Base-by-base conservation (phyloP, 2,329 filamentous ascomycete species). In the Talaromyces funiculosus region DNA sequence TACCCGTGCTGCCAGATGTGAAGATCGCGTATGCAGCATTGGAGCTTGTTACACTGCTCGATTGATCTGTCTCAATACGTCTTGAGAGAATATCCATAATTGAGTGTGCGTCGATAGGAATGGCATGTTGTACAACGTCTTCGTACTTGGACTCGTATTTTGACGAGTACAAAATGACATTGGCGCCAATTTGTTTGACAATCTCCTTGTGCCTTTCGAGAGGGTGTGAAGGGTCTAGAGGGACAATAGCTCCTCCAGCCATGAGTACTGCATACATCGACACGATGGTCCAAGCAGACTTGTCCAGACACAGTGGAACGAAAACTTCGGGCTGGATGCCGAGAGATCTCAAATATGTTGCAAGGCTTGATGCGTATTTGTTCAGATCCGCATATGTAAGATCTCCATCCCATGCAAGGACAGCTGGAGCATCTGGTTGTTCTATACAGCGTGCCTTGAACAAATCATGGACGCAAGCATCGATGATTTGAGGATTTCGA, bases 11-110 rank as follows among this genome's bases (percentile, higher is more conserved):
- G 0, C 82, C 82, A 9, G 81, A 81, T 1, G 81, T 82, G 65
- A 88, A 85, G 14, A 89, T 80, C 2, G 86, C 78, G 67, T 86
- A 89, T 3, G 86, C 72, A 2, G 85, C 65, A 37, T 62, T 43
- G 14, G 68, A 66, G 1, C 70, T 65, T 0, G 61, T 63, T 16
- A 66, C 64, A 1, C 57, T 53, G 16, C 53, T 43, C 3, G 61
- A 42, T 18, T 64, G 66, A 12, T 68, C 57, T 5, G 65, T 64
- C 4, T 64, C 64, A 45, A 68, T n/a, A 3, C 4, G 14, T 31
- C 29, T 55, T 14, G 42, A 37, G n/a, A 24, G 12, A 20, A 71
- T 5, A 66, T 40, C 69, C 53, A 64, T 70, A 38, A 75, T 65
- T 0, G 67, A 71, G 12, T 71, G 68, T 20, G 68, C 68, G 61